phyloP scores from a whole-genome alignment of 2,329 filamentous ascomycete genomes.

The Pestalotiopsis sp. region DNA sequence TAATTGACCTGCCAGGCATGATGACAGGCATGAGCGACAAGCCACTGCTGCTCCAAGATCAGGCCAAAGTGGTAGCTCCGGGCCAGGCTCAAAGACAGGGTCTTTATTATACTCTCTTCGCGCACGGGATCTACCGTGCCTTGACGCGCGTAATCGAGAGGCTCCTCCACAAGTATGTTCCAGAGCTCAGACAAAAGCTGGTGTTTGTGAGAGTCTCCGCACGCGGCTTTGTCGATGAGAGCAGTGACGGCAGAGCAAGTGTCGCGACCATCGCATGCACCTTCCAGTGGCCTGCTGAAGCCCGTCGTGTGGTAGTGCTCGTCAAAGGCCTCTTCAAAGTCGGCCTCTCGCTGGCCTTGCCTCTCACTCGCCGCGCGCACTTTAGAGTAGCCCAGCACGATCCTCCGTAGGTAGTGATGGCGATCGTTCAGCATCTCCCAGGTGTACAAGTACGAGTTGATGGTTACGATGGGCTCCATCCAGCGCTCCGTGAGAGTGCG shows the following conservation, averaged over 20 bases:
- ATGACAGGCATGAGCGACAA: conserved; percentile 27
- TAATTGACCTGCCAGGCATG: conserved; percentile 31
- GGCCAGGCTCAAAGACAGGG: conserved; percentile 20
- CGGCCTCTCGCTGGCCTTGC: conserved; percentile 21
- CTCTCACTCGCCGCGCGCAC: neutral
- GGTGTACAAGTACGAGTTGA: conserved; percentile 24
- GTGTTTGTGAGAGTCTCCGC: neutral
- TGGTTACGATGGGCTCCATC: conserved; percentile 23
- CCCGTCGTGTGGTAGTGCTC: conserved; percentile 23
- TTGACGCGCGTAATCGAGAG: neutral
- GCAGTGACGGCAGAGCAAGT: neutral
- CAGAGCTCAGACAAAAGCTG: neutral
- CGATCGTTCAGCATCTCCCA: conserved; percentile 30
- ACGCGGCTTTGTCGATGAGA: neutral
- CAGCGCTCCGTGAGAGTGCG: conserved; percentile 26
- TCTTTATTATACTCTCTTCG: neutral
- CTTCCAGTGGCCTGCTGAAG: conserved; percentile 22
- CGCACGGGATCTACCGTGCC: neutral
- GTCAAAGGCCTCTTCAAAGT: conserved; percentile 28
- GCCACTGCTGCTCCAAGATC: conserved; percentile 25
- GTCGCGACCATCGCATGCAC: conserved; percentile 14
- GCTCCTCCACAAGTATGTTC: neutral
- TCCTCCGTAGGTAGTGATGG: conserved; percentile 2
- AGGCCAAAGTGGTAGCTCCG: conserved; percentile 20
- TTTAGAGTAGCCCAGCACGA: neutral